phyloP scores from a whole-genome alignment of 257 asterid genomes.

The Gardenia jasminoides region DNA sequence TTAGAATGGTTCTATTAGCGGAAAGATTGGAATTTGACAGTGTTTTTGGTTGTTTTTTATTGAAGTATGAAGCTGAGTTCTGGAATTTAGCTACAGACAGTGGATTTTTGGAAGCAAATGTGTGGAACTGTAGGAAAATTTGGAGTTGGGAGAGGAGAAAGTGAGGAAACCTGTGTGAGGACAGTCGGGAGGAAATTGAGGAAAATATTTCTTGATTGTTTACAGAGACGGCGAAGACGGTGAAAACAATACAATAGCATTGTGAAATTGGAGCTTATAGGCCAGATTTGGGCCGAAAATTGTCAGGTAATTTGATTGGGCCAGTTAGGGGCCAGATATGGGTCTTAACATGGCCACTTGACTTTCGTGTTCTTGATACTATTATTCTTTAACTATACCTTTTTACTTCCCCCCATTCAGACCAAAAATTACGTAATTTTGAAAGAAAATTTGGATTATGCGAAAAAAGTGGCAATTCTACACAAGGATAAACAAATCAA shows the following conservation, averaged over 20 bases:
- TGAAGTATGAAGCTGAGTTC: constrained; percentile 23
- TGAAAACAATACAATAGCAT: too few relatives aligned
- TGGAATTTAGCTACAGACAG: constrained; percentile 15
- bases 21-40: constrained; percentile 24
- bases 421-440: too few relatives aligned
- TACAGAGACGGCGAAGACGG: not conserved
- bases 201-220: constrained; percentile 34
- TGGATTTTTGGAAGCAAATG: constrained; percentile 20
- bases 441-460: too few relatives aligned
- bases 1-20: constrained; percentile 12
- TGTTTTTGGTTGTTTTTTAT: constrained; percentile 15
- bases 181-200: constrained; percentile 32
- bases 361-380: too few relatives aligned
- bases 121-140: constrained; percentile 20
- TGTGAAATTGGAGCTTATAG: too few relatives aligned
- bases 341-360: too few relatives aligned
- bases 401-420: too few relatives aligned
- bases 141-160: constrained; percentile 35
- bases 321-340: too few relatives aligned
- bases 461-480: too few relatives aligned
- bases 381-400: accelerated
- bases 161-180: constrained; percentile 28
- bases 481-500: too few relatives aligned
- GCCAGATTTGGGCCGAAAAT: too few relatives aligned
- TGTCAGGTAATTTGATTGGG: too few relatives aligned